Conservation (phyloP, 208 protist genomes). For the Leishmania braziliensis region DNA sequence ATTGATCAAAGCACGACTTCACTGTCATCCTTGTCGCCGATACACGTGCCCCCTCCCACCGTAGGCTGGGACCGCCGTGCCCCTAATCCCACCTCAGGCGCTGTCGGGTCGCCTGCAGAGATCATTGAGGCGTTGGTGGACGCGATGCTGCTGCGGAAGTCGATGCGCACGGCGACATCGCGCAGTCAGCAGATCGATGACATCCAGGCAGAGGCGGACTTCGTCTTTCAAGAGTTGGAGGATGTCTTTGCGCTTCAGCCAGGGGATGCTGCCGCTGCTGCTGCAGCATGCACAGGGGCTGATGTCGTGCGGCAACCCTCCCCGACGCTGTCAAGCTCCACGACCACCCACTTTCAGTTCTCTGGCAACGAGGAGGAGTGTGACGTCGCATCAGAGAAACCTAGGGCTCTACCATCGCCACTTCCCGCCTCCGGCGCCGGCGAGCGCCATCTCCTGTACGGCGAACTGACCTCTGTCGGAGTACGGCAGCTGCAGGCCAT, state of each 20-base stretch:
- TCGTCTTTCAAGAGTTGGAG: constrained; percentile 49
- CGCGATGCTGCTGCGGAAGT: constrained; percentile 32
- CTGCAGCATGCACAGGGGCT: not conserved
- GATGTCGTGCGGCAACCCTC: not conserved
- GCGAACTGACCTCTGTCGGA: constrained; percentile 70
- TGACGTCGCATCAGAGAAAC: not conserved
- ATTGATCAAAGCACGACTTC: not conserved
- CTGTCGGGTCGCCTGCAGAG: not conserved
- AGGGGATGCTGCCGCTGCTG: constrained; percentile 30
- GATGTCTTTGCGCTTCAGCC: constrained; percentile 46
- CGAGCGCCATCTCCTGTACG: constrained; percentile 56
- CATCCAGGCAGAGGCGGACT: constrained; percentile 55
- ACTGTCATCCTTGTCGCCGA: not conserved
- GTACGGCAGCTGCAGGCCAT: constrained; percentile 62
- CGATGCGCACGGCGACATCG: constrained; percentile 27
- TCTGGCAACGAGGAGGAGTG: not conserved
- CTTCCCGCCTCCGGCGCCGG: not conserved
- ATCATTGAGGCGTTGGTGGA: constrained; percentile 27
- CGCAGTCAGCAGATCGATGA: constrained; percentile 40
- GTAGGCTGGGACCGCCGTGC: too few species aligned
- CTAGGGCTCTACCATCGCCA: not conserved
- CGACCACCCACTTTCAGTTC: not conserved
- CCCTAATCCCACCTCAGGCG: not conserved
- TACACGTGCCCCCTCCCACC: not conserved
- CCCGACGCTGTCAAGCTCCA: not conserved